A percentile compares a stretch with the other conserved stretches of the same genome.
Evolutionary conservation across 108 stramenopile genomes (phyloP).

Genomic region (Pinguiococcus pyrenoidosus): DNA sequence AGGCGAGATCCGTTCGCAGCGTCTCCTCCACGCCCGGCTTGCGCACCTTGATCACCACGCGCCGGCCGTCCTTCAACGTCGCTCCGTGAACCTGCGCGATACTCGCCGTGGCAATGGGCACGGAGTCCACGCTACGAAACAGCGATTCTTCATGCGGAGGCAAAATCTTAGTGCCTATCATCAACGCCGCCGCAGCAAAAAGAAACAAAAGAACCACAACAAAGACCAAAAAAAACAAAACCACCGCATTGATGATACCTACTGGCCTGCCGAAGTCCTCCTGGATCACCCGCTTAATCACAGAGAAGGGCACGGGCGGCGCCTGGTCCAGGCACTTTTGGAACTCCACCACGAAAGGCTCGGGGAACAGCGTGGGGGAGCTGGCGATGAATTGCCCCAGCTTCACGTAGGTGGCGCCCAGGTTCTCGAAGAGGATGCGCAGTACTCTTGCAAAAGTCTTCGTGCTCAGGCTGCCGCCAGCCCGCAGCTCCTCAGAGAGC

Average conservation of each 20-base stretch:
- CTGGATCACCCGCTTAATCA: conserved; percentile 59
- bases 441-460: conserved; percentile 57
- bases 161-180: too few relatives aligned
- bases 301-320: conserved; percentile 60
- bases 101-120: conserved; percentile 61
- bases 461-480: conserved; percentile 7
- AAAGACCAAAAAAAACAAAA: too few relatives aligned
- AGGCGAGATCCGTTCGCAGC: conserved; percentile 74
- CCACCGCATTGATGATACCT: too few relatives aligned
- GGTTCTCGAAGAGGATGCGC: conserved; percentile 65
- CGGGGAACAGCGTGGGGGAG: conserved; percentile 79
- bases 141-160: too few relatives aligned
- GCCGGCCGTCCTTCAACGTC: conserved; percentile 60
- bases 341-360: conserved; percentile 67
- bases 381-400: conserved; percentile 88
- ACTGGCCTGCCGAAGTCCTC: too few relatives aligned
- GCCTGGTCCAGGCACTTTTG: conserved; percentile 84
- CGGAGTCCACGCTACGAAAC: too few relatives aligned
- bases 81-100: conserved; percentile 84
- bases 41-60: conserved; percentile 89
- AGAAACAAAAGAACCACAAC: too few relatives aligned
- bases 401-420: conserved; percentile 91
- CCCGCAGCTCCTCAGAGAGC: neutral
- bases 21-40: conserved; percentile 77
- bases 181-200: conserved; percentile 49